Conservation (phyloP, 768 basidiomycete species). For the Mycena indigotica region DNA sequence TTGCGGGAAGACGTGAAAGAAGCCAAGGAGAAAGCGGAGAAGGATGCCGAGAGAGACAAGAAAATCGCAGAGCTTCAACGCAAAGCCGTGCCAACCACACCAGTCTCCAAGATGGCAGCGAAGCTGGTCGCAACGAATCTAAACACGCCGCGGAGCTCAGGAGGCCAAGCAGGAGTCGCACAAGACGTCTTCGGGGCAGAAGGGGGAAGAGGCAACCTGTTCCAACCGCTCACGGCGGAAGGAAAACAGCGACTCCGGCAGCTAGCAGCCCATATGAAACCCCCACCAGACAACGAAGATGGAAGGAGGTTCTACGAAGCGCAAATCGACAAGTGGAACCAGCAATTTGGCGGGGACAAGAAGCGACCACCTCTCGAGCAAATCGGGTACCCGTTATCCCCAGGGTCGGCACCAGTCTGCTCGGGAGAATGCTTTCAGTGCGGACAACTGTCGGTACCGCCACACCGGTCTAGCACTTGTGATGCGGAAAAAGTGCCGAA, state of each 20-base stretch:
- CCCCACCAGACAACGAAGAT: background rate
- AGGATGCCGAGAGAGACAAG: background rate
- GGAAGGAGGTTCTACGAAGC: background rate
- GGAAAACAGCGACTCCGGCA: slow-evolving; percentile 2
- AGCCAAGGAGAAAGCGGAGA: background rate
- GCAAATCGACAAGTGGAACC: background rate
- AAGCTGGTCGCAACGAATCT: background rate
- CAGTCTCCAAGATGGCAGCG: background rate
- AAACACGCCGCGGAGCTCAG: background rate
- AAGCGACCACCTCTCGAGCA: background rate
- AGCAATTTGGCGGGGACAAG: background rate
- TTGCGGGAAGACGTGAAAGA: slow-evolving; percentile 5
- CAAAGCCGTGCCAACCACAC: background rate
- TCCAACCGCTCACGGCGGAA: background rate
- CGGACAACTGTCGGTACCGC: slow-evolving; percentile 2
- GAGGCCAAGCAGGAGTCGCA: background rate
- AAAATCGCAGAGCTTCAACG: background rate
- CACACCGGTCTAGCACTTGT: slow-evolving; percentile 7
- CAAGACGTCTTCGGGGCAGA: background rate
- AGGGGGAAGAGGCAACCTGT: background rate
- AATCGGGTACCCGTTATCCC: slow-evolving; percentile 14
- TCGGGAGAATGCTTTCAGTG: slow-evolving; percentile 19
- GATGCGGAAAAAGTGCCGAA: background rate
- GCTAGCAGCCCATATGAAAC: background rate
- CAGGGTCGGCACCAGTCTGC: background rate